Evolutionary conservation across 805 yeast genomes (phyloP).

Genomic region (Hanseniaspora nectarophila): DNA sequence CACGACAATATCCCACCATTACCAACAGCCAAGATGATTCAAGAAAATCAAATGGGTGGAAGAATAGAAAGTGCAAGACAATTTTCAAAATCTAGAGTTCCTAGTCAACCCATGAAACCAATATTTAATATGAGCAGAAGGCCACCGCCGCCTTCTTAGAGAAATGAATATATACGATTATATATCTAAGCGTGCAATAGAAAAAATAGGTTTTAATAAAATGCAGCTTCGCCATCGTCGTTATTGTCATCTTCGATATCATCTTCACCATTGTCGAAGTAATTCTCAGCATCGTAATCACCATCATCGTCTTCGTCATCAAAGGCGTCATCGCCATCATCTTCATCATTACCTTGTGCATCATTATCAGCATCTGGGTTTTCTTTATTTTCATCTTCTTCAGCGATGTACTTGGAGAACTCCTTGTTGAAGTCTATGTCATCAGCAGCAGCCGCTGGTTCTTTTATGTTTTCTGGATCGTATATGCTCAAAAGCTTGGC

Average conservation of each 20-base stretch:
- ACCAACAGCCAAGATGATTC: conserved; percentile 5
- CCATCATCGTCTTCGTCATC: conserved; percentile 50
- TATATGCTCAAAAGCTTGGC: conserved; percentile 17
- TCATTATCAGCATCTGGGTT: conserved; percentile 47
- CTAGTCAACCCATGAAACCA: conserved; percentile 17
- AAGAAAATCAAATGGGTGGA: conserved; percentile 4
- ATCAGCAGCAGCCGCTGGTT: conserved; percentile 15
- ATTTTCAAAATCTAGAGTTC: conserved; percentile 13
- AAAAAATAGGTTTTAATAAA: too few species aligned
- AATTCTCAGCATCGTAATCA: conserved; percentile 34
- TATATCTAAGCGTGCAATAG: background rate
- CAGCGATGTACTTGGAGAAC: conserved; percentile 22
- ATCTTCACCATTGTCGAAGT: conserved; percentile 40
- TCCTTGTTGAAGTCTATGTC: conserved; percentile 19
- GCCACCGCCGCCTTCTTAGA: conserved; percentile 16
- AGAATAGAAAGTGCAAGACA: conserved; percentile 9
- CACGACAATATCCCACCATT: conserved; percentile 10
- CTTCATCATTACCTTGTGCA: conserved; percentile 48
- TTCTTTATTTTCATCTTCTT: conserved; percentile 32
- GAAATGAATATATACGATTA: background rate
- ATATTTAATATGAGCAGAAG: conserved; percentile 13
- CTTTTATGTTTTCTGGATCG: conserved; percentile 28
- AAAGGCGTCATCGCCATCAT: conserved; percentile 51
- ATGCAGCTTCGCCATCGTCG: conserved; percentile 46
- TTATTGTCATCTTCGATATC: conserved; percentile 38